These are phyloP conservation scores for Pestalotiopsis sp. DNA, from an alignment of 2,329 filamentous ascomycete genomes.

Conservation along the genomic window DNA sequence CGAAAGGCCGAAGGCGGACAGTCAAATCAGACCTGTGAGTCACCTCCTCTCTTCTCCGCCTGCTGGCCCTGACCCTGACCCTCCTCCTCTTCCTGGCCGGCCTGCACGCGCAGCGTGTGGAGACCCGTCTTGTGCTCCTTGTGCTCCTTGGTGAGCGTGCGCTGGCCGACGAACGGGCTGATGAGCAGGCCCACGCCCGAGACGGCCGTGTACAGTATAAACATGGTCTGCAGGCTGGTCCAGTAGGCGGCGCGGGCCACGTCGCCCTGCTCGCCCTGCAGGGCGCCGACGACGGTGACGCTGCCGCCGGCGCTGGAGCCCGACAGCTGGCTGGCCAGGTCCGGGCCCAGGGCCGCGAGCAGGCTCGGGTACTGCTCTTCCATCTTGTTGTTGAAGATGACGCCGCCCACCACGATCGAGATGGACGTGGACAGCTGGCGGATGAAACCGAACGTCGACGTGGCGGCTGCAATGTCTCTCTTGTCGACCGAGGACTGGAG, in stretches of 20 bases:
- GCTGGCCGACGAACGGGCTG: slow-evolving; percentile 51
- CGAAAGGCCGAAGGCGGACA: neutral
- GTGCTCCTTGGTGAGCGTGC: slow-evolving; percentile 57
- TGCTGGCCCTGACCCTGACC: too few species aligned
- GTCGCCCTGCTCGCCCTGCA: slow-evolving; percentile 43
- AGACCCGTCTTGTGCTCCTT: slow-evolving; percentile 63
- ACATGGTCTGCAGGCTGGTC: slow-evolving; percentile 57
- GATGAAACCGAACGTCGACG: slow-evolving; percentile 68
- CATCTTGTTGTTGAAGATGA: slow-evolving; percentile 80
- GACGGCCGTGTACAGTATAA: slow-evolving; percentile 57
- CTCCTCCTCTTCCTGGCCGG: slow-evolving; percentile 18
- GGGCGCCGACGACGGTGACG: slow-evolving; percentile 48
- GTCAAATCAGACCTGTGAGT: neutral
- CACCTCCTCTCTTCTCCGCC: neutral
- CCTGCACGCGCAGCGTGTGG: slow-evolving; percentile 39
- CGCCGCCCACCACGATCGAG: slow-evolving; percentile 74
- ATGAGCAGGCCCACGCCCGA: slow-evolving; percentile 49
- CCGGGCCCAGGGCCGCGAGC: slow-evolving; percentile 49
- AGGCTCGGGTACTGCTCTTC: slow-evolving; percentile 54
- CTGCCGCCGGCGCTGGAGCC: slow-evolving; percentile 55
- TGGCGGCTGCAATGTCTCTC: slow-evolving; percentile 70
- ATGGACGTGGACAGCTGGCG: slow-evolving; percentile 71
- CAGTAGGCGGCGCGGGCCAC: slow-evolving; percentile 46
- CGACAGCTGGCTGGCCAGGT: slow-evolving; percentile 48
- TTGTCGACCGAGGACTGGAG: slow-evolving; percentile 65